Evolutionary conservation across 1,284 basidiomycete species (phyloP).

Genomic region (Heterobasidion irregulare): DNA sequence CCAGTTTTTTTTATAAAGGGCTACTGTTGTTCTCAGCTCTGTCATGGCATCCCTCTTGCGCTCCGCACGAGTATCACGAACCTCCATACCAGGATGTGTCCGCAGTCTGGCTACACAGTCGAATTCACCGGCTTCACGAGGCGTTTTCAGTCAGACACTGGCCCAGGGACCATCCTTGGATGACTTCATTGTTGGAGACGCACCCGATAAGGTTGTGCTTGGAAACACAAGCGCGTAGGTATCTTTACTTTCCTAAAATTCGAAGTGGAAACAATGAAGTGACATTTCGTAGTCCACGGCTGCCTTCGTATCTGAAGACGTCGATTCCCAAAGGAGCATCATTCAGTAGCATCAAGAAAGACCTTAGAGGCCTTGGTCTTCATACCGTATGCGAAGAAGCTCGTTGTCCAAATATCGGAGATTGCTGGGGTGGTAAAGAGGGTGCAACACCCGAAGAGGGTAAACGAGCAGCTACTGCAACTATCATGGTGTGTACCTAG

Average conservation of each 20-base stretch:
- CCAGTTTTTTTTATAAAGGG: neutral
- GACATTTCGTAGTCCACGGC: conserved; percentile 55
- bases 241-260: conserved; percentile 1
- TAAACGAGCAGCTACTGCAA: conserved; percentile 88
- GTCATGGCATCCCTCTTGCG: conserved; percentile 13
- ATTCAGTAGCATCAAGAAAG: conserved; percentile 91
- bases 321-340: conserved; percentile 86
- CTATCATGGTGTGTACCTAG: conserved; percentile 82
- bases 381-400: conserved; percentile 99
- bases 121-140: conserved; percentile 24
- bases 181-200: conserved; percentile 74
- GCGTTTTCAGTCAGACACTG: conserved; percentile 50
- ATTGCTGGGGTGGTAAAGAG: conserved; percentile 95
- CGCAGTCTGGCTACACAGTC: conserved; percentile 41
- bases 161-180: conserved; percentile 73
- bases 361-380: conserved; percentile 84
- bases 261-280: neutral
- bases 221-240: conserved; percentile 73
- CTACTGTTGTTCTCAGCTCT: neutral
- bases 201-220: conserved; percentile 59
- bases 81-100: conserved; percentile 11
- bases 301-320: conserved; percentile 92
- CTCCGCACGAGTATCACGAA: conserved; percentile 11
- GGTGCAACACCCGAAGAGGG: conserved; percentile 66
- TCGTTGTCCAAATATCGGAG: conserved; percentile 97